Percentiles rank a stretch among this genome's conserved stretches.
These are phyloP conservation scores for Chalciporus sphaerocephalus DNA, from an alignment of 768 basidiomycete genomes.

Conservation along the genomic window DNA sequence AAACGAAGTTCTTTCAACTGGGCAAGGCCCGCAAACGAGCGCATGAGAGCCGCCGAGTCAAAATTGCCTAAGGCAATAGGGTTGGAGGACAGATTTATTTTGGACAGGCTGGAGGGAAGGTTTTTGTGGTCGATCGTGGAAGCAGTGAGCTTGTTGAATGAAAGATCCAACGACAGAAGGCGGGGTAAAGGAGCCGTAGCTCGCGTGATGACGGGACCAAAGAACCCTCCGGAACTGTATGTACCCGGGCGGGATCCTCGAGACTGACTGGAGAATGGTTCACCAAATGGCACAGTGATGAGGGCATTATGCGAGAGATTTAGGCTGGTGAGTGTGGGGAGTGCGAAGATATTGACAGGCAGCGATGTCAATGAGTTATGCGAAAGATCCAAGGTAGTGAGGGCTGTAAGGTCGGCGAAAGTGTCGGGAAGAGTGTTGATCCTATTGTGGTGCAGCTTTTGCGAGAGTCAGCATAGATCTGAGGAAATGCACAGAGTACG, in stretches of 20 bases:
- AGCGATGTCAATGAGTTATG: slow-evolving; percentile 62
- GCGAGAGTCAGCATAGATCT: background rate
- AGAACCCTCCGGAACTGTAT: slow-evolving; percentile 51
- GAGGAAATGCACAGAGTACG: slow-evolving; percentile 24
- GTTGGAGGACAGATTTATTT: slow-evolving; percentile 63
- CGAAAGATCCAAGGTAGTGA: slow-evolving; percentile 70
- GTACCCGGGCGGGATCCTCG: slow-evolving; percentile 22
- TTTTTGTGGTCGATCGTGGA: slow-evolving; percentile 46
- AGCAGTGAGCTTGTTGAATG: slow-evolving; percentile 62
- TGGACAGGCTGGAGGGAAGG: slow-evolving; percentile 52
- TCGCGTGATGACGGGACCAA: slow-evolving; percentile 56
- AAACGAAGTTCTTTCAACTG: slow-evolving; percentile 56
- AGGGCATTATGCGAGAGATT: slow-evolving; percentile 72
- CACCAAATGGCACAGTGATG: slow-evolving; percentile 55
- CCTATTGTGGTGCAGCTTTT: slow-evolving; percentile 73
- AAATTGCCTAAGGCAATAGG: slow-evolving; percentile 47
- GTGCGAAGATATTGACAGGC: slow-evolving; percentile 60
- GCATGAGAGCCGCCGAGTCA: slow-evolving; percentile 35
- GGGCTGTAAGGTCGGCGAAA: slow-evolving; percentile 62
- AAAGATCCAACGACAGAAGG: slow-evolving; percentile 58
- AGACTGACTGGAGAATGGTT: slow-evolving; percentile 43
- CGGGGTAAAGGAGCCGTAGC: slow-evolving; percentile 63
- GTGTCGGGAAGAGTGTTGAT: slow-evolving; percentile 56
- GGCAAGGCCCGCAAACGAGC: slow-evolving; percentile 42
- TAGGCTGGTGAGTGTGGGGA: slow-evolving; percentile 61